phyloP scores from a whole-genome alignment of 257 asterid genomes.

The Mentha longifolia region DNA sequence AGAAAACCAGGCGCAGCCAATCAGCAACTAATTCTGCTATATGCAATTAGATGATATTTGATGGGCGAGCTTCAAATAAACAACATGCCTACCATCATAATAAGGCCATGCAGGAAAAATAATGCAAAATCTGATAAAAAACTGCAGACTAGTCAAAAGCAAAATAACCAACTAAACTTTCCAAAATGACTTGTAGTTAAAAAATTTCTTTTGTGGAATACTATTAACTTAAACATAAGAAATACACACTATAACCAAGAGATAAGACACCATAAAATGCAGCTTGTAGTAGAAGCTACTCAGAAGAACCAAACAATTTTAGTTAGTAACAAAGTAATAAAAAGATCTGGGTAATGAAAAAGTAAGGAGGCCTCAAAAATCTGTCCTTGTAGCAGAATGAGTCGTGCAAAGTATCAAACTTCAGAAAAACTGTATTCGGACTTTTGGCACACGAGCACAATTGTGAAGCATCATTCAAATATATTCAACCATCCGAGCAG shows the following conservation, averaged over 20 bases:
- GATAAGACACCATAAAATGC: not conserved
- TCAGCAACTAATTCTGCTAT: conserved; percentile 20
- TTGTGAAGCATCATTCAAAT: not conserved
- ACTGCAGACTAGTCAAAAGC: not conserved
- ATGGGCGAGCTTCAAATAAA: too few species aligned
- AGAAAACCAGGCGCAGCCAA: conserved; percentile 10
- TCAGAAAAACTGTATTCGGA: not conserved
- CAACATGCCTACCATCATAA: not conserved
- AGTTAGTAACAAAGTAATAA: too few species aligned
- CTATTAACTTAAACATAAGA: too few species aligned
- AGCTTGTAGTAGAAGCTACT: conserved; percentile 16
- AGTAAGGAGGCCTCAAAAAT: too few species aligned
- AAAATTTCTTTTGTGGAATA: not conserved
- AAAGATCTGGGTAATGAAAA: too few species aligned
- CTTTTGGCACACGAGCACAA: conserved; percentile 5
- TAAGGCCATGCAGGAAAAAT: conserved; percentile 3
- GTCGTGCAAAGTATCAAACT: conserved; percentile 3
- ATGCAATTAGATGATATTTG: too few species aligned
- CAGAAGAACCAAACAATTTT: not conserved
- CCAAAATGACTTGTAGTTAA: not conserved
- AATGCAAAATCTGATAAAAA: not conserved
- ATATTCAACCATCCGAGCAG: conserved; percentile 12
- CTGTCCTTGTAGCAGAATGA: too few species aligned
- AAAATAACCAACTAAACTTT: conserved; percentile 10
- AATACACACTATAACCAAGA: conserved; percentile 9